Conservation (phyloP, 305 asterid species). For the Salvia sclarea region DNA sequence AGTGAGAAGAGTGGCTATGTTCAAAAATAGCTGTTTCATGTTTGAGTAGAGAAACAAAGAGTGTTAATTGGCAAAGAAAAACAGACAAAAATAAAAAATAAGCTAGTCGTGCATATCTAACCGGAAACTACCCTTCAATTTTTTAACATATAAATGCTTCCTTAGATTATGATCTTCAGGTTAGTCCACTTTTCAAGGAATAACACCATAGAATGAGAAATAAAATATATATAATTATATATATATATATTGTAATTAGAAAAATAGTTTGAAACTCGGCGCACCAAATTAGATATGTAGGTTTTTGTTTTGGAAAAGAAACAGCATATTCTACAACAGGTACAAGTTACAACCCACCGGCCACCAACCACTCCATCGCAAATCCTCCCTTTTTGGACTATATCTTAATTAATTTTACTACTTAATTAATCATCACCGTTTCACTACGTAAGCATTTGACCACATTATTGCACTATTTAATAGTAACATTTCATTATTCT, state of each 20-base stretch:
- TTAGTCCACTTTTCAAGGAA: too few relatives aligned
- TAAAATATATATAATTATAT: too few relatives aligned
- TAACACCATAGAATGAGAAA: too few relatives aligned
- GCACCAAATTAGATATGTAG: too few relatives aligned
- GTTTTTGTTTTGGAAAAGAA: background rate
- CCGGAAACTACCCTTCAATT: too few relatives aligned
- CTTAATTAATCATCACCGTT: background rate
- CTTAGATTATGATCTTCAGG: too few relatives aligned
- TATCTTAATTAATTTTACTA: background rate
- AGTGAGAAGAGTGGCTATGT: background rate
- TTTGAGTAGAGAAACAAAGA: background rate
- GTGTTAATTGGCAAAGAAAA: too few relatives aligned
- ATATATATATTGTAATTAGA: too few relatives aligned
- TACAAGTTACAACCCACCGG: background rate
- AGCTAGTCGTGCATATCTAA: too few relatives aligned
- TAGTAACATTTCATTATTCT: too few relatives aligned
- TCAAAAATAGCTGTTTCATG: background rate
- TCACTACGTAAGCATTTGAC: background rate
- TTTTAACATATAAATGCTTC: too few relatives aligned
- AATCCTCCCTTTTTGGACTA: slow-evolving; percentile 2
- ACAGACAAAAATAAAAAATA: too few relatives aligned
- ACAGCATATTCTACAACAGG: background rate
- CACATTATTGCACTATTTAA: background rate
- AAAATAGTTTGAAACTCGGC: background rate
- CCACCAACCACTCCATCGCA: background rate